Conservation (phyloP, 2,329 filamentous ascomycete genomes). For the Cercospora brassicicola region DNA sequence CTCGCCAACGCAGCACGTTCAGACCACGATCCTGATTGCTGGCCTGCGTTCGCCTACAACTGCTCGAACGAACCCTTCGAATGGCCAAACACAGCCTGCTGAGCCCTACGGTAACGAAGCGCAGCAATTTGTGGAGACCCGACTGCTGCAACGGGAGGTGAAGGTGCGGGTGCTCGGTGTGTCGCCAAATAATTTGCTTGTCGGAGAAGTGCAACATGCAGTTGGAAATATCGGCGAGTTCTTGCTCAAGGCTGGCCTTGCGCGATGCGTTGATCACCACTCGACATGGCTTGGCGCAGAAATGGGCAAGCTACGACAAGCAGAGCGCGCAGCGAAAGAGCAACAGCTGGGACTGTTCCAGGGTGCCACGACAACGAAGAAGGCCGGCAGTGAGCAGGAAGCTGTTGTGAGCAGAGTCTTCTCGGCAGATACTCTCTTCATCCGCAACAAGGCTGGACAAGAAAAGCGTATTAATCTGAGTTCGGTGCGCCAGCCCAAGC, state of each 20-base stretch:
- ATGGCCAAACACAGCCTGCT: slow-evolving; percentile 76
- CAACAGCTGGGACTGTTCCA: slow-evolving; percentile 78
- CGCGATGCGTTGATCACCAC: slow-evolving; percentile 92
- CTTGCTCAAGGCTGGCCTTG: slow-evolving; percentile 82
- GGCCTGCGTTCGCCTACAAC: slow-evolving; percentile 89
- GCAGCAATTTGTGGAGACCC: slow-evolving; percentile 78
- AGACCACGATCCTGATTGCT: slow-evolving; percentile 85
- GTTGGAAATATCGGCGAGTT: slow-evolving; percentile 87
- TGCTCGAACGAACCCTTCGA: slow-evolving; percentile 75
- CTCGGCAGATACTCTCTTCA: slow-evolving; percentile 82
- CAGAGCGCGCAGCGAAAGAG: slow-evolving; percentile 81
- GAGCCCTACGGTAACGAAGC: slow-evolving; percentile 91
- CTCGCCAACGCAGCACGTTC: slow-evolving; percentile 78
- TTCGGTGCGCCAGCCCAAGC: slow-evolving; percentile 90
- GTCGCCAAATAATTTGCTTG: slow-evolving; percentile 87
- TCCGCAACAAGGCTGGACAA: slow-evolving; percentile 77
- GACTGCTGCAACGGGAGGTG: slow-evolving; percentile 82
- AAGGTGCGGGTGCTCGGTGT: slow-evolving; percentile 80
- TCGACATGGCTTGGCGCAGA: slow-evolving; percentile 85
- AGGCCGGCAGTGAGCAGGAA: slow-evolving; percentile 66
- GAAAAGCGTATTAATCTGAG: slow-evolving; percentile 92
- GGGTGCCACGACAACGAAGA: slow-evolving; percentile 65
- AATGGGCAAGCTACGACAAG: slow-evolving; percentile 81
- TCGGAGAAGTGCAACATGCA: slow-evolving; percentile 83
- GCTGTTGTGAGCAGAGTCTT: slow-evolving; percentile 82